Evolutionary conservation across 768 basidiomycete species (phyloP).

Genomic region (Boletus subcaerulescens): DNA sequence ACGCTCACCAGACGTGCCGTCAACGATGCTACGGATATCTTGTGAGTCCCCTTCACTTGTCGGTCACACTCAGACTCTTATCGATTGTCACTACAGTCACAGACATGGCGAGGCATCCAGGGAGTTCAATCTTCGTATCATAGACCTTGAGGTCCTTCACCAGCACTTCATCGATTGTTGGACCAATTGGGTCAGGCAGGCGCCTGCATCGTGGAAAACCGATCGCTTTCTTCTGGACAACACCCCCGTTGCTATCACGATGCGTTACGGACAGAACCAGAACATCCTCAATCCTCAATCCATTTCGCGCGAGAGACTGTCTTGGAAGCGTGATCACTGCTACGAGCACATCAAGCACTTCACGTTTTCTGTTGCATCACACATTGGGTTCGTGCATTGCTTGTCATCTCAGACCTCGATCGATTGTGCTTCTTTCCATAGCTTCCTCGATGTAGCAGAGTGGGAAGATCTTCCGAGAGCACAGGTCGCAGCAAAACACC

Average conservation of each 20-base stretch:
- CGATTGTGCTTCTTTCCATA: not conserved
- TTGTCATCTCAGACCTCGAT: too few relatives aligned
- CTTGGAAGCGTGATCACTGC: not conserved
- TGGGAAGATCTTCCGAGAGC: not conserved
- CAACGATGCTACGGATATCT: not conserved
- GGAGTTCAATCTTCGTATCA: not conserved
- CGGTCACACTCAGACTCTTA: too few relatives aligned
- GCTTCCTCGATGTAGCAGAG: not conserved
- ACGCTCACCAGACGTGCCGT: not conserved
- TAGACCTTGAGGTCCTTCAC: not conserved
- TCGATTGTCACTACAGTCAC: too few relatives aligned
- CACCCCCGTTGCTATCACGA: not conserved
- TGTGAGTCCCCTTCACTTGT: not conserved
- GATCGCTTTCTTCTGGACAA: not conserved
- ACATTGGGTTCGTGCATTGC: not conserved
- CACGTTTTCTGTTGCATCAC: not conserved
- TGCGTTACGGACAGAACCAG: conserved; percentile 10
- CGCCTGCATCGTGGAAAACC: not conserved
- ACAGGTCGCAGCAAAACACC: not conserved
- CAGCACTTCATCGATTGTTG: not conserved
- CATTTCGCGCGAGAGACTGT: not conserved
- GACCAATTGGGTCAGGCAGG: not conserved
- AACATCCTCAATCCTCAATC: not conserved
- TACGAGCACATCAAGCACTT: not conserved
- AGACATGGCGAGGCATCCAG: not conserved